These are phyloP conservation scores for Linanthus parryae DNA, from an alignment of 148 eudicot species.

Conservation along the genomic window DNA sequence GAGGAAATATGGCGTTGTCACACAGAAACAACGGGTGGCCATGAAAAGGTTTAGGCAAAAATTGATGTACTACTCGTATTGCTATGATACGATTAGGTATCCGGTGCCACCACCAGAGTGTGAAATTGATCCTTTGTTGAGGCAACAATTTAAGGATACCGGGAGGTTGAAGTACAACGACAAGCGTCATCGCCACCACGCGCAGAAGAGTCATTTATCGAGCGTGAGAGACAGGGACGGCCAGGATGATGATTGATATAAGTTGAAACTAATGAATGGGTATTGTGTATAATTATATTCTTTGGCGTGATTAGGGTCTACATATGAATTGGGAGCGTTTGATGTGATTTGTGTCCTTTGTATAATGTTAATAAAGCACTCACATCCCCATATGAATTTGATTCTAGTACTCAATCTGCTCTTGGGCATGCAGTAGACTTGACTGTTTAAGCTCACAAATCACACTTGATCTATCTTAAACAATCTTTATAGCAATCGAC, in stretches of 20 bases:
- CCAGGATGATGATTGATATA: conserved; percentile 18
- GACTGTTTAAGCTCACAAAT: too few relatives aligned
- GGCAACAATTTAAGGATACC: conserved; percentile 28
- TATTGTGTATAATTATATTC: too few relatives aligned
- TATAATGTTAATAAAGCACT: too few relatives aligned
- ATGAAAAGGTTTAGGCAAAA: conserved; percentile 34
- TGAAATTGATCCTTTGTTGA: conserved; percentile 29
- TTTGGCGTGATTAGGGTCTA: too few relatives aligned
- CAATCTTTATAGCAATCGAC: too few relatives aligned
- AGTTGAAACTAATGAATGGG: too few relatives aligned
- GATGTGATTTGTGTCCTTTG: too few relatives aligned
- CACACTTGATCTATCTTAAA: too few relatives aligned
- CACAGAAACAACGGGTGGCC: conserved; percentile 22
- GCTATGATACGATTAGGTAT: conserved; percentile 37
- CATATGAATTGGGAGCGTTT: too few relatives aligned
- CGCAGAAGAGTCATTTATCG: conserved; percentile 18
- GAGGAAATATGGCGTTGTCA: conserved; percentile 8
- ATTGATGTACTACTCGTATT: conserved; percentile 45
- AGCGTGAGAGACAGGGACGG: conserved; percentile 19
- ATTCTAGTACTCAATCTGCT: too few relatives aligned
- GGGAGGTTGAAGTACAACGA: conserved; percentile 28
- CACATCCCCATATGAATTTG: too few relatives aligned
- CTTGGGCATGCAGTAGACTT: too few relatives aligned
- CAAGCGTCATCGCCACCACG: conserved; percentile 14
- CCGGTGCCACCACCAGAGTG: conserved; percentile 37